phyloP scores from a whole-genome alignment of 2,329 filamentous ascomycete genomes.

The Ascosphaera apis region DNA sequence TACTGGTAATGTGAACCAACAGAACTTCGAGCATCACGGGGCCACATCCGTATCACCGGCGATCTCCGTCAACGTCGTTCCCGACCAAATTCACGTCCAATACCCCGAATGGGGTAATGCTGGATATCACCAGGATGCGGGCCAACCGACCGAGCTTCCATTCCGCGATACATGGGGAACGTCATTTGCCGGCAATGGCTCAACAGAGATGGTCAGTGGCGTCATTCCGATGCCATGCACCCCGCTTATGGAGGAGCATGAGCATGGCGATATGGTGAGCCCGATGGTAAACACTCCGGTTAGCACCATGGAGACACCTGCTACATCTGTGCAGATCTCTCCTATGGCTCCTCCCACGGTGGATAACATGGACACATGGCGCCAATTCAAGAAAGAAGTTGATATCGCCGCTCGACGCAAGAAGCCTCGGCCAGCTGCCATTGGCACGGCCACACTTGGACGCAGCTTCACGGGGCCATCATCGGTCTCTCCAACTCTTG shows the following conservation, averaged over 20 bases:
- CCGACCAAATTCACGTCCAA: too few species aligned
- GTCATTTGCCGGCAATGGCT: too few species aligned
- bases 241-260: not conserved
- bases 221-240: not conserved
- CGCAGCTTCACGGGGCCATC: conserved; percentile 17
- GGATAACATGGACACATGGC: conserved; percentile 11
- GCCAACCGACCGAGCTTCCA: too few species aligned
- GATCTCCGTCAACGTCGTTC: too few species aligned
- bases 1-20: too few species aligned
- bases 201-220: not conserved
- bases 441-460: conserved; percentile 19
- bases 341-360: conserved; percentile 11
- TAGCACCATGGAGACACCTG: conserved; percentile 1
- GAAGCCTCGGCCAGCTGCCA: conserved; percentile 22
- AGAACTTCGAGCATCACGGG: too few species aligned
- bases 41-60: too few species aligned
- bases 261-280: not conserved
- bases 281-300: not conserved
- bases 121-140: too few species aligned
- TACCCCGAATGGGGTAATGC: too few species aligned
- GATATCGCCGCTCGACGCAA: conserved; percentile 24
- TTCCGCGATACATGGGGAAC: too few species aligned
- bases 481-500: conserved; percentile 19
- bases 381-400: conserved; percentile 17
- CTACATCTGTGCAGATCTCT: conserved; percentile 1